Base-by-base conservation (phyloP, 202 grass and related monocot species). In the Musa balbisiana region DNA sequence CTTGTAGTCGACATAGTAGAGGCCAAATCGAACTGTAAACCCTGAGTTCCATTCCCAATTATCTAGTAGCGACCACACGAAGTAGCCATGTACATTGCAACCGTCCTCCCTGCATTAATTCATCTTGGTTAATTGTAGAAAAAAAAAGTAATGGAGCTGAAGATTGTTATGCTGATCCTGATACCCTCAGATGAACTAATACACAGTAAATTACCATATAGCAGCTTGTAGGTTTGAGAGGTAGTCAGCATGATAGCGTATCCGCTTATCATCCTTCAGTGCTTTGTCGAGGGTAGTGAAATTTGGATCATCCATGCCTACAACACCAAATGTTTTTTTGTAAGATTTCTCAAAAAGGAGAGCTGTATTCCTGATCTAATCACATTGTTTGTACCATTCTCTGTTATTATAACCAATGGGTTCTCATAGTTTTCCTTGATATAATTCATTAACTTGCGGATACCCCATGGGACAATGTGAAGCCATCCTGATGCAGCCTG, bases 41-140 rank as follows among this genome's bases (percentile, higher is more conserved):
- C 91, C 88, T 14, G 88, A 90, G 80, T 94, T 94, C 94, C 91
- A 92, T 72, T 98, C 94, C 91, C 91, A 94, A 75, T 94, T 94
- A 60, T 97, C 93, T 0, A 97, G 84, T 74, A 97, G 81, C 1
- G 93, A 97, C 90, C 90, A 91, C 2, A 88, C 80, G 9, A 98
- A 98, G 74, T 92, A 98, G 17, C 91, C 94, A 0, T 43, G 77
- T 19, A 98, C 73, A 69, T 90, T 85, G 75, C 94, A 94, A 16
- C 88, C 85, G 80, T 94, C 88, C 80, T 90, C 87, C 81, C 94
- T 92, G 82, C 68, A 85, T 64, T 72, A 49, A 14, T 43, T 58
- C 19, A 64, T 63, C 8, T 10, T 21, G 1, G 33, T 43, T 43
- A 43, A 43, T 43, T 43, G 33, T 43, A 43, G 33, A 6, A 43